Evolutionary conservation across 2,329 filamentous ascomycete genomes (phyloP), one percentile per base, ranked within the genome.

Genomic region (Fusarium lyarnte): DNA sequence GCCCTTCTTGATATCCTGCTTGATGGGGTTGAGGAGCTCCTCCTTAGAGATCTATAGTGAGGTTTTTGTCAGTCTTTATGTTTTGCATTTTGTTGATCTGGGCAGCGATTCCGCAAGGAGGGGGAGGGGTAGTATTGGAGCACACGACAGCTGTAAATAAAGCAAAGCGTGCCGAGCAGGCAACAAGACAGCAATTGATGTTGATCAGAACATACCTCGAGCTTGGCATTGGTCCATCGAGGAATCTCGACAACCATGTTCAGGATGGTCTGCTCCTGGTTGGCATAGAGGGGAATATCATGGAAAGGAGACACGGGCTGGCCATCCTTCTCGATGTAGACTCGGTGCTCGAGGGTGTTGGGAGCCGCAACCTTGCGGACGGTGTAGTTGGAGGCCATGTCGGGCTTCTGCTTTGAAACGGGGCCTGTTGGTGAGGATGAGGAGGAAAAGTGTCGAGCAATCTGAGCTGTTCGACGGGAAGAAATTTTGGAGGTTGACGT

Each of bases 171-270:
- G 45, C 38, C 12, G 41, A 53, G 29, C 14, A 41, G 36, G 58
- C 1, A 33, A 67, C 33, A 42, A 19, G 23, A 57, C 39, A 31
- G 29, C 19, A 57, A 42, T 52, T 52, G 45, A 23, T 41, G 45
- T 60, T 59, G 31, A 45, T 19, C 33, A 35, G 39, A 55, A 53
- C 92, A 77, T 84, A 97, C 95, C 93, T 99, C 96, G 85, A 97
- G 93, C 91, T 99, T 99, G 81, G 93, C 96, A 87, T 99, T 99
- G 88, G 95, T 97, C 96, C 96, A 99, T 87, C 96, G 92, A 80
- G 96, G 96, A 80, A 99, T 98, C 92, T 99, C 96, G 79, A 99
- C 96, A 75, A 99, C 84, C 96, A 99, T 99, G 92, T 99, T 99
- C 81, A 99, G 90, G 83, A 98, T 87, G 78, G 92, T 97, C 89